These are phyloP conservation scores for Stenogyne calaminthoides DNA, from an alignment of 305 asterid species.

Conservation along the genomic window DNA sequence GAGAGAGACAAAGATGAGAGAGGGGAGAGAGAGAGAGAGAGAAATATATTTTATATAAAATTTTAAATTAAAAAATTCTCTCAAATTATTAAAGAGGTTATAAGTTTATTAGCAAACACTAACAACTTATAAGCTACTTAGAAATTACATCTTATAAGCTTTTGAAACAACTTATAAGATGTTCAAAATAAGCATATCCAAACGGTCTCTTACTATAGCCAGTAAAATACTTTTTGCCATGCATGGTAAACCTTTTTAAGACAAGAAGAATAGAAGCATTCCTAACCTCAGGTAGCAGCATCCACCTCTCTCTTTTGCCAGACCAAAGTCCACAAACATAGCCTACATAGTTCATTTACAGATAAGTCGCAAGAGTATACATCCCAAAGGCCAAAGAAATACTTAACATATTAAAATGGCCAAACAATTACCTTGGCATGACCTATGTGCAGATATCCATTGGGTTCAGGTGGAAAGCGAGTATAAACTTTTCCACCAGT, in stretches of 20 bases:
- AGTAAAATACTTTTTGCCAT: not conserved
- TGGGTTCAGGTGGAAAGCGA: slow-evolving; percentile 98
- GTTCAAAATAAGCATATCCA: too few relatives aligned
- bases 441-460: slow-evolving; percentile 94
- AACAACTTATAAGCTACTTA: too few relatives aligned
- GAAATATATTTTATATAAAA: too few relatives aligned
- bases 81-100: too few relatives aligned
- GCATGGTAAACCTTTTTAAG: not conserved
- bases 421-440: slow-evolving; percentile 82
- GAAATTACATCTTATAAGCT: too few relatives aligned
- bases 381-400: slow-evolving; percentile 12
- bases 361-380: slow-evolving; percentile 19
- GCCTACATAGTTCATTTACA: slow-evolving; percentile 54
- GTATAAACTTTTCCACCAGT: slow-evolving; percentile 82
- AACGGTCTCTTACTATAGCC: not conserved
- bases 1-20: too few relatives aligned
- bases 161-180: too few relatives aligned
- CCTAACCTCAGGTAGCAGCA: slow-evolving; percentile 86
- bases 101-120: too few relatives aligned
- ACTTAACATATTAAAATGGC: slow-evolving; percentile 11
- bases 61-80: too few relatives aligned
- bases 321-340: slow-evolving; percentile 96
- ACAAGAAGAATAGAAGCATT: slow-evolving; percentile 23
- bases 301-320: slow-evolving; percentile 92
- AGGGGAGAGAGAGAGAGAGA: too few relatives aligned